A percentile compares a stretch with the other conserved stretches of the same genome.
phyloP scores from a whole-genome alignment of 805 yeast genomes.

The Wickerhamiella dianesei region DNA sequence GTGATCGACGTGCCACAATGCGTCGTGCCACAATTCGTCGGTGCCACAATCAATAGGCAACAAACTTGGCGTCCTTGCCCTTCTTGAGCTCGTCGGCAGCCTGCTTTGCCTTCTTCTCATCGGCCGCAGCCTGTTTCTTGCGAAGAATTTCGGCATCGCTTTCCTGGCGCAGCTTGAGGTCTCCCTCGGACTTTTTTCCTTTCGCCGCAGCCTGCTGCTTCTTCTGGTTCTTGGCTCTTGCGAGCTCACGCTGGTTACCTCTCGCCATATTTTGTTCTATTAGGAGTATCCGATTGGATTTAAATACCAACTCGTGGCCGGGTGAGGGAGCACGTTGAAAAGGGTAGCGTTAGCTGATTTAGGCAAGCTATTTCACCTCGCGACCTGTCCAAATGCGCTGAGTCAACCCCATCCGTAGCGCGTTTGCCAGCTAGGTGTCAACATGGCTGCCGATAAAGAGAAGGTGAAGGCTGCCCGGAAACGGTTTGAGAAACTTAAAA shows the following conservation, averaged over 20 bases:
- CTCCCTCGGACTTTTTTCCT: constrained; percentile 59
- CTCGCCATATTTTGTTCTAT: constrained; percentile 68
- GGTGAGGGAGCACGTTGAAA: neutral
- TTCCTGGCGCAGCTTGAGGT: constrained; percentile 75
- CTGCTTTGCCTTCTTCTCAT: constrained; percentile 22
- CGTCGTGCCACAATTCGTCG: too few species aligned
- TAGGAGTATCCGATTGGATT: neutral
- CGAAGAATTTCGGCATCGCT: constrained; percentile 83
- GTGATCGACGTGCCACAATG: too few species aligned
- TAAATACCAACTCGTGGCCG: neutral
- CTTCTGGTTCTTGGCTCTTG: constrained; percentile 76
- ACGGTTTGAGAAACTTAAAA: constrained; percentile 57
- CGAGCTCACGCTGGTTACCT: constrained; percentile 93
- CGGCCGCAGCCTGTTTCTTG: constrained; percentile 73
- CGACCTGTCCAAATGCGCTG: neutral
- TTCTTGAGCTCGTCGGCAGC: constrained; percentile 4
- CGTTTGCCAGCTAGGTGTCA: neutral
- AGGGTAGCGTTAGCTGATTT: neutral
- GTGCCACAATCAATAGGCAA: too few species aligned
- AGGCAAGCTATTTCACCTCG: neutral
- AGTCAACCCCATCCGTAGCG: neutral
- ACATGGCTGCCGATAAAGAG: constrained; percentile 24
- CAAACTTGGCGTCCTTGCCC: constrained; percentile 2
- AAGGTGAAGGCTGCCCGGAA: constrained; percentile 63
- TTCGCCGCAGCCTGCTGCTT: constrained; percentile 43